These are phyloP conservation scores for Gossypium raimondii DNA, from an alignment of 345 rosid species.

Conservation along the genomic window DNA sequence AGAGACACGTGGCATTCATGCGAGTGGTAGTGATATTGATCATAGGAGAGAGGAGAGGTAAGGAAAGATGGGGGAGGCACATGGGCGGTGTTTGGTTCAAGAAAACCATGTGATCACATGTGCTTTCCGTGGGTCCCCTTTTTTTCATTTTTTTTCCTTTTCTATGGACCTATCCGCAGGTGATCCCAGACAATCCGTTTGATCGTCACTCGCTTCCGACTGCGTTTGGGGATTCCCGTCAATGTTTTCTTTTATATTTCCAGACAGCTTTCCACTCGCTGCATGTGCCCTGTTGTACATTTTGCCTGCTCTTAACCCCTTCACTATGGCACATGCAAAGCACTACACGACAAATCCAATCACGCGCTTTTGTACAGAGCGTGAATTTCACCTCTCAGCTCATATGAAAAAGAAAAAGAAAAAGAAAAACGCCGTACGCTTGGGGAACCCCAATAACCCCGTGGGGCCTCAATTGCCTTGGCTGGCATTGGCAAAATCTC, in stretches of 20 bases:
- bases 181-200: constrained; percentile 3
- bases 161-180: constrained; percentile 13
- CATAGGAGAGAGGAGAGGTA: not conserved
- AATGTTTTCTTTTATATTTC: not conserved
- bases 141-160: not conserved
- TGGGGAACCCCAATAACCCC: constrained; percentile 9
- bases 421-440: not conserved
- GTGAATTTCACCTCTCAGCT: not conserved
- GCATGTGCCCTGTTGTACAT: constrained; percentile 13
- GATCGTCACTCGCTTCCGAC: not conserved
- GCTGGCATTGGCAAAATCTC: not conserved
- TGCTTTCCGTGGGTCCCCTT: constrained; percentile 14
- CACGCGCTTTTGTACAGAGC: not conserved
- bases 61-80: constrained; percentile 26
- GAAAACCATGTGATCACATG: constrained; percentile 54
- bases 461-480: not conserved
- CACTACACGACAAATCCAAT: not conserved
- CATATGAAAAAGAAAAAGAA: not conserved
- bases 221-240: constrained; percentile 6
- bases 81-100: constrained; percentile 38
- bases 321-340: constrained; percentile 15
- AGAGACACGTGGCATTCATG: not conserved
- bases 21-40: not conserved
- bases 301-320: constrained; percentile 8
- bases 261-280: constrained; percentile 5